Evolutionary conservation across 345 rosid species (phyloP), one percentile per base, ranked within the genome.

Genomic region (Eucalyptus sp.): DNA sequence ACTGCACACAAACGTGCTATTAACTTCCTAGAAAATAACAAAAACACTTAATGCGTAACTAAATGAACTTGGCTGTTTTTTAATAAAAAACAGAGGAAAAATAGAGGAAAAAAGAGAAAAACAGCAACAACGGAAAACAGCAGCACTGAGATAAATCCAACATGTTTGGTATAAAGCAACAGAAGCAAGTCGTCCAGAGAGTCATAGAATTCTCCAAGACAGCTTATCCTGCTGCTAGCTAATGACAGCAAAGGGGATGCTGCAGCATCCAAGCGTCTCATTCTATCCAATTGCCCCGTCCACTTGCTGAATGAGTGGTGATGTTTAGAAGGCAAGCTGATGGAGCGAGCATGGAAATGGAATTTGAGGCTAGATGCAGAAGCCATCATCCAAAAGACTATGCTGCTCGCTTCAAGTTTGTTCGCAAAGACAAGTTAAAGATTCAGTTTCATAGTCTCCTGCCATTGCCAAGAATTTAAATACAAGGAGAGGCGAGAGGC

Each of bases 131-230:
- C 12, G 4, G 49, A 46, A 10, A 10, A 46, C 10, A 46, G 49
- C 49, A 46, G 10, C 48, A 10, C 4, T 46, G 49, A 46, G 49
- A 46, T 3, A 46, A 46, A 9, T 46, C 12, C 49, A 46, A 46
- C 48, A 46, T 90, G 87, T 41, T 86, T 90, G 16, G 87, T 50
- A 3, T 9, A 71, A 31, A 90, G 94, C 87, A 93, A 50, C n/a
- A 37, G 86, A 49, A 93, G 91, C 54, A 87, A 81, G 62, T 88
- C 41, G 2, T 91, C 89, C 44, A 92, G 90, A 46, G 83, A 88
- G 14, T 90, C 90, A 51, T 87, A 86, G 86, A 93, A 84, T 60
- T 92, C 91, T 24, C 6, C n/a, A 52, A 92, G 93, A 52, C 81
- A 41, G 44, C 29, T 80, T 16, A 91, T 86, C 20, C 86, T 87